Conservation (phyloP, 1,284 basidiomycete genomes). For the Rhizoctonia solani region DNA sequence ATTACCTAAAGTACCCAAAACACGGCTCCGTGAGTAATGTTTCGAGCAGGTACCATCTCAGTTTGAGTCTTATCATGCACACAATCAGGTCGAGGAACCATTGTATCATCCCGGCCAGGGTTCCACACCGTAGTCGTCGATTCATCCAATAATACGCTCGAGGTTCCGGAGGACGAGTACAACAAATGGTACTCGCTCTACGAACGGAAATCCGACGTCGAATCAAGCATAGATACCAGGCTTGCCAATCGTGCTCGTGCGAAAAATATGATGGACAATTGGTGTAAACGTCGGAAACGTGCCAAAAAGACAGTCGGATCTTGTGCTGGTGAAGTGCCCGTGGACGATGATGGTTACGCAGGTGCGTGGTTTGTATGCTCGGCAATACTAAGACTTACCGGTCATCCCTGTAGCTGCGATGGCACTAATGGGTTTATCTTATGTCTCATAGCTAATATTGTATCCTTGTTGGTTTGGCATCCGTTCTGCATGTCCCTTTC, state of each 20-base stretch:
- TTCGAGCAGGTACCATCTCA: background rate
- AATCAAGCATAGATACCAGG: constrained; percentile 26
- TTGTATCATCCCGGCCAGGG: constrained; percentile 29
- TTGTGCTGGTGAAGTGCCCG: constrained; percentile 24
- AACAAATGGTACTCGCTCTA: constrained; percentile 31
- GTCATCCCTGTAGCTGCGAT: constrained; percentile 13
- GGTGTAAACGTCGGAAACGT: constrained; percentile 32
- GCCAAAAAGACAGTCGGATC: constrained; percentile 28
- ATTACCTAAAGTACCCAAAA: constrained; percentile 33
- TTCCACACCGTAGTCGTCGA: constrained; percentile 34
- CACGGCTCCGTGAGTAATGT: constrained; percentile 31
- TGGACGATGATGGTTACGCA: constrained; percentile 34
- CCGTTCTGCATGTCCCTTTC: background rate
- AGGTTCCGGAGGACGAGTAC: constrained; percentile 32
- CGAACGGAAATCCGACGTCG: constrained; percentile 33
- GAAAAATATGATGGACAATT: constrained; percentile 35
- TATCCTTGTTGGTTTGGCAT: background rate
- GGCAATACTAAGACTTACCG: background rate
- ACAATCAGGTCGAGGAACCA: constrained; percentile 24
- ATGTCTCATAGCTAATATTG: constrained; percentile 23
- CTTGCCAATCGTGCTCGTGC: constrained; percentile 31
- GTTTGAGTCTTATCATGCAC: constrained; percentile 7
- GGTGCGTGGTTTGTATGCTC: constrained; percentile 3
- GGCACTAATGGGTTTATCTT: constrained; percentile 35
- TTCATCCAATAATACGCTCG: constrained; percentile 32